A percentile compares a stretch with the other conserved stretches of the same genome.
Evolutionary conservation across 495 filamentous ascomycete species (phyloP).

Genomic region (Xylaria acuta): DNA sequence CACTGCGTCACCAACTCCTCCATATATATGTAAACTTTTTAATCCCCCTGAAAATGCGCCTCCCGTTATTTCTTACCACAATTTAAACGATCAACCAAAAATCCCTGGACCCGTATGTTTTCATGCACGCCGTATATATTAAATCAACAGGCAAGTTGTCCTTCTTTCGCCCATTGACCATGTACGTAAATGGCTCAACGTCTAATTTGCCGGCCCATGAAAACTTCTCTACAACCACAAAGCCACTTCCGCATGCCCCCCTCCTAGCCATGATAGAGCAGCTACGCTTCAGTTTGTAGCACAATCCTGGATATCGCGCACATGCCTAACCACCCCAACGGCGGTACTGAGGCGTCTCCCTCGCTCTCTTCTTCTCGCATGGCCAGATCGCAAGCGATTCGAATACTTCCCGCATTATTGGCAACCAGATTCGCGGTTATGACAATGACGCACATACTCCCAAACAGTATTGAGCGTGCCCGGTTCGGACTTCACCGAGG

Average conservation of each 20-base stretch:
- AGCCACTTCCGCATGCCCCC: not conserved
- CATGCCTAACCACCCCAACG: not conserved
- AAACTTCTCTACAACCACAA: not conserved
- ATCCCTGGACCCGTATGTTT: too few relatives aligned
- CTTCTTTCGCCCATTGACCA: not conserved
- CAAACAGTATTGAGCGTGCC: not conserved
- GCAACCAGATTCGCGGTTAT: not conserved
- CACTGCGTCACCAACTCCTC: too few relatives aligned
- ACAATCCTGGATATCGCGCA: not conserved
- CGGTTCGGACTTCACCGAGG: not conserved
- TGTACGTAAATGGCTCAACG: not conserved
- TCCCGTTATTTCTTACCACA: too few relatives aligned
- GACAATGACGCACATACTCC: not conserved
- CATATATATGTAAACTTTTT: too few relatives aligned
- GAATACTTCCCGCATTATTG: not conserved
- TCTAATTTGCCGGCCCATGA: not conserved
- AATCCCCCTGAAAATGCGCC: too few relatives aligned
- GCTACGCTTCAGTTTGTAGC: not conserved
- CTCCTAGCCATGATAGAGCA: not conserved
- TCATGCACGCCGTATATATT: too few relatives aligned
- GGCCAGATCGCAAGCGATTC: not conserved
- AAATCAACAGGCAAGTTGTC: not conserved
- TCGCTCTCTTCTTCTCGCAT: not conserved
- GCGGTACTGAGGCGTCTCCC: not conserved
- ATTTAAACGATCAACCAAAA: too few relatives aligned